Evolutionary conservation across 352 stramenopile genomes (phyloP).

Genomic region (Vaucheria bursata): DNA sequence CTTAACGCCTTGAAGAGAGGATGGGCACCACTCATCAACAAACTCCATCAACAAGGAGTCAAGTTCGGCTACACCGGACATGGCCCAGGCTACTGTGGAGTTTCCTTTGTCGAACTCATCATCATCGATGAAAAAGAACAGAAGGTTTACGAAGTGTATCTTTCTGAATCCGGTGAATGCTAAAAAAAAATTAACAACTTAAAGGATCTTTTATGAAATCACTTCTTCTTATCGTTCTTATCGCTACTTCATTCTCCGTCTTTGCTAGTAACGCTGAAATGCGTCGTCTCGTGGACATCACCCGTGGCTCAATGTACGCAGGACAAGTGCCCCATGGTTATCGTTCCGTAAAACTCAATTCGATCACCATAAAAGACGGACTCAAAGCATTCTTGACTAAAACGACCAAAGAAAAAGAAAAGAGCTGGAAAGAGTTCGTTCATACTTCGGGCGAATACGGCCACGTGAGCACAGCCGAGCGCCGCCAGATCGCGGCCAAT

Average conservation of each 20-base stretch:
- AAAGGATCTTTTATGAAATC: neutral
- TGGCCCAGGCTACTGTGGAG: too few relatives aligned
- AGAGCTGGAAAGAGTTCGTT: neutral
- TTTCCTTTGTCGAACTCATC: too few relatives aligned
- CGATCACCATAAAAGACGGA: neutral
- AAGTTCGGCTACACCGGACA: too few relatives aligned
- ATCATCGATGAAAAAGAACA: too few relatives aligned
- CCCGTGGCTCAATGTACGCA: neutral
- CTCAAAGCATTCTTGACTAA: neutral
- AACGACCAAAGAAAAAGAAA: neutral
- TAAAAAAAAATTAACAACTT: too few relatives aligned
- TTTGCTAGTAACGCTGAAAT: neutral
- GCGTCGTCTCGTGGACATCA: neutral
- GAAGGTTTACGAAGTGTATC: too few relatives aligned
- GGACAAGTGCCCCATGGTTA: neutral
- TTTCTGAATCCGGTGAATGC: too few relatives aligned
- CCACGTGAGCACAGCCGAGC: neutral
- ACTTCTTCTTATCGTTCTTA: neutral
- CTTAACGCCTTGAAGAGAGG: too few relatives aligned
- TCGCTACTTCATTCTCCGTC: neutral
- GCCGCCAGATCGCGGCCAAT: neutral
- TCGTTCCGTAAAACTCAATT: neutral
- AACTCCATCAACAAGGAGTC: too few relatives aligned
- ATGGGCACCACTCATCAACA: too few relatives aligned
- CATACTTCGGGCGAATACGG: neutral